phyloP scores from a whole-genome alignment of 164 flowering plant genomes.

The Piper longum region DNA sequence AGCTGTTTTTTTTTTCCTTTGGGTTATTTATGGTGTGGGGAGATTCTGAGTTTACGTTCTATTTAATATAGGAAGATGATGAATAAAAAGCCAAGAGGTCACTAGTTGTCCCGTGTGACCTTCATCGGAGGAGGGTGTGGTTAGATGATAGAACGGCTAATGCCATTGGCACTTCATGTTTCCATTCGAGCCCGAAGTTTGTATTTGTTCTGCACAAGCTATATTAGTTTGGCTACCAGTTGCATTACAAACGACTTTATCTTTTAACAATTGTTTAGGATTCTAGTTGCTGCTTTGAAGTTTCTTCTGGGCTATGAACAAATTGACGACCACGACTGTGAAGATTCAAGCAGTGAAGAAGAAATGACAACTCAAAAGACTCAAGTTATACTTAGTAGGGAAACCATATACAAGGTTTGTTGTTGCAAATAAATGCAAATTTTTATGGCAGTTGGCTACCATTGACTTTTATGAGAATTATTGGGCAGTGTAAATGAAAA shows the following conservation, averaged over 20 bases:
- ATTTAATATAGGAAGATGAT: constrained; percentile 51
- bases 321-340: constrained; percentile 60
- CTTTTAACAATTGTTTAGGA: constrained; percentile 24
- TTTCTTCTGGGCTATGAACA: constrained; percentile 88
- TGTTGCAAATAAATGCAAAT: neutral
- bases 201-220: neutral
- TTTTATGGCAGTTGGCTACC: neutral
- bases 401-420: constrained; percentile 66
- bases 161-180: constrained; percentile 74
- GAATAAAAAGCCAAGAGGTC: constrained; percentile 70
- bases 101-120: constrained; percentile 63
- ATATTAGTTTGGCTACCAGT: neutral
- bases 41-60: neutral
- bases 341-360: constrained; percentile 61
- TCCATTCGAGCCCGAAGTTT: constrained; percentile 25
- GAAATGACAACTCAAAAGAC: constrained; percentile 31
- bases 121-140: constrained; percentile 84
- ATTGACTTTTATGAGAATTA: too few relatives aligned
- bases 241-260: neutral
- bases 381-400: constrained; percentile 43
- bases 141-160: constrained; percentile 86
- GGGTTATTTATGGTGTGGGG: neutral
- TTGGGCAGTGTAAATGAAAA: neutral
- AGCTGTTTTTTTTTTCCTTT: neutral
- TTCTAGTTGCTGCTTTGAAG: constrained; percentile 65